Base-by-base conservation (phyloP, 176 grass and related monocot genomes). In the Triticum dicoccoides region DNA sequence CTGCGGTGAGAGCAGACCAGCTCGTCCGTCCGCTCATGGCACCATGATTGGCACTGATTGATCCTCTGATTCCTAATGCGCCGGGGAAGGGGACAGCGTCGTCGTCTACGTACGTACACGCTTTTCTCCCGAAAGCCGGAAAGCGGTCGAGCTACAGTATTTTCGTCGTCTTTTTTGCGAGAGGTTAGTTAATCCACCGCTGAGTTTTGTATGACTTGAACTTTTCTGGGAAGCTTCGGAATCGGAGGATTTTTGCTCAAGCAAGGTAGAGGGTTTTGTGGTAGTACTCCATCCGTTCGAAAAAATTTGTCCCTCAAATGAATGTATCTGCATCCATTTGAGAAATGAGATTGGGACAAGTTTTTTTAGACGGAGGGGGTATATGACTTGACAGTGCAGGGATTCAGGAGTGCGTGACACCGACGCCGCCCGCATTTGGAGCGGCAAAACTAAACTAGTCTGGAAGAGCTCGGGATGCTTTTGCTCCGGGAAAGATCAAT, bases 41-140 rank as follows among this genome's bases (percentile, higher is more conserved):
- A 17, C 58, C 5, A 86, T 84, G 85, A 90, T 87, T 87, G 34
- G 34, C 34, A 35, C 34, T 35, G 34, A 35, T 35, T 35, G 34
- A 35, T 35, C 34, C 34, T 30, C 14, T 75, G 72, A 75, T 75
- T 9, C 72, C 0, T 7, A 1, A 18, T 73, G 80, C 58, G 89
- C 25, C 65, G 7, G 73, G 33, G 82, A 83, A 66, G 88, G 56
- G 20, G 56, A 5, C 79, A 52, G n/a, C 2, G 2, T 3, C 44
- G 8, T 25, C 29, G 66, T 10, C 5, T 44, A 5, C 70, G 20
- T 42, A 52, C 41, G 45, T 11, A 58, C 75, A 56, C 23, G 41
- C 17, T 39, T 54, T 89, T 9, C 82, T 65, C 52, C 23, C 30
- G 47, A 66, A 81, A 73, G 39, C 10, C 51, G 15, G 51, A 54